A percentile compares a stretch with the other conserved stretches of the same genome.
These are phyloP conservation scores for Pseudevernia furfuracea DNA, from an alignment of 495 filamentous ascomycete species.

Conservation along the genomic window DNA sequence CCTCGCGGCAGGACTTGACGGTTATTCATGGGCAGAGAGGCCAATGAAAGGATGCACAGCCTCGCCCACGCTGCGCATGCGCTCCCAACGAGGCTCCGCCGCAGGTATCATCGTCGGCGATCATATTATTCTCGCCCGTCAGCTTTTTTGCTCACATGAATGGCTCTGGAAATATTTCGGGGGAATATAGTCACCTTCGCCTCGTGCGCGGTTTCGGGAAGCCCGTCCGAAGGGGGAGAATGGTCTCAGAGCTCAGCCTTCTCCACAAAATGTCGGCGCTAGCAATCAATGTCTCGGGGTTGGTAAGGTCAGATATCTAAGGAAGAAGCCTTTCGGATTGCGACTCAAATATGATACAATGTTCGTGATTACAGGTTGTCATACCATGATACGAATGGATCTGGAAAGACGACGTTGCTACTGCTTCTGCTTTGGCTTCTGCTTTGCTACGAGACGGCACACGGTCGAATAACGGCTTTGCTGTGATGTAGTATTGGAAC, in stretches of 20 bases:
- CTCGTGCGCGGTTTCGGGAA: too few species aligned
- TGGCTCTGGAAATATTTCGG: not conserved
- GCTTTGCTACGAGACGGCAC: not conserved
- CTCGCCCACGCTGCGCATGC: not conserved
- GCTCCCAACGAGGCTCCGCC: not conserved
- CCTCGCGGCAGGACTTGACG: not conserved
- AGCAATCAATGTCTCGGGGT: not conserved
- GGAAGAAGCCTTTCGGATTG: too few species aligned
- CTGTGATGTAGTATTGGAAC: not conserved
- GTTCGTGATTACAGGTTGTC: not conserved
- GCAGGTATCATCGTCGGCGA: not conserved
- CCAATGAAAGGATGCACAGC: not conserved
- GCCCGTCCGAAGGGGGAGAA: not conserved
- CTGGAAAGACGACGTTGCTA: not conserved
- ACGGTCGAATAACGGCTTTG: not conserved
- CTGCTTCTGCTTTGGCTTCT: too few species aligned
- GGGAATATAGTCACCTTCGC: not conserved
- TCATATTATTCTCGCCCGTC: not conserved
- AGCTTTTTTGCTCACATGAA: not conserved
- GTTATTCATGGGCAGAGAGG: not conserved
- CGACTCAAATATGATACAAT: not conserved
- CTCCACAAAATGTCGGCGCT: not conserved
- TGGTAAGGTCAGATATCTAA: too few species aligned
- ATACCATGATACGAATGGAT: not conserved
- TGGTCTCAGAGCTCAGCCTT: not conserved